Base-by-base conservation (phyloP, 768 basidiomycete species). In the Tephrocybe sp. region DNA sequence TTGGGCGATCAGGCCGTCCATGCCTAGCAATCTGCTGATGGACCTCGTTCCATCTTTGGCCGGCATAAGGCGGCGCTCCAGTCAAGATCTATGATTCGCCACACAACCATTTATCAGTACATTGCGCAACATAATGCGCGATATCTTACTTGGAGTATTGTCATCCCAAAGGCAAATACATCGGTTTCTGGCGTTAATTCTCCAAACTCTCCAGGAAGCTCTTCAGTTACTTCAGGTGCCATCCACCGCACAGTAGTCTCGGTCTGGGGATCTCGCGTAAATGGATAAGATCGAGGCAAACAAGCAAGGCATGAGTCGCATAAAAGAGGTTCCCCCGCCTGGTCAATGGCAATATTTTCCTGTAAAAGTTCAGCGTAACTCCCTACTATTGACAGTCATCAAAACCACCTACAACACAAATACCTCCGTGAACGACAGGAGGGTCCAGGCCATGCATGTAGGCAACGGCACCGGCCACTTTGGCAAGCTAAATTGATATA, bases 311-410 rank as follows among this genome's bases (percentile, higher is more conserved):
- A 49, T 23, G 59, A 31, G 51, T 68, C 65, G 2, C 63, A 52
- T 11, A 68, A 49, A 34, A 47, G 53, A 0, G 65, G 53, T n/a
- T 49, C 47, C 1, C 47, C 51, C 1, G 48, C 37, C 3, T 55
- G 48, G 15, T 56, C 51, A n/a, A 68, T 58, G 15, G 61, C 47
- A 22, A 68, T 59, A 24, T 66, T 66, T 16, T 55, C 52, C 64
- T 65, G 22, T 2, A 21, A 12, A 41, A 15, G 24, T 31, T 38
- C n/a, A 15, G 42, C 19, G 12, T n/a, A 9, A 42, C 13, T 2
- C 27, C n/a, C 7, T 12, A 37, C 31, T 16, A 15, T 19, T 22
- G 8, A 9, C 13, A 37, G 4, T 15, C 2, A 4, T 41, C 21
- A 22, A 41, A 21, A 30, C 22, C 13, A 58, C 64, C 42, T 52